Evolutionary conservation across 768 basidiomycete genomes (phyloP).

Genomic region (Clitopilus hobsonii): DNA sequence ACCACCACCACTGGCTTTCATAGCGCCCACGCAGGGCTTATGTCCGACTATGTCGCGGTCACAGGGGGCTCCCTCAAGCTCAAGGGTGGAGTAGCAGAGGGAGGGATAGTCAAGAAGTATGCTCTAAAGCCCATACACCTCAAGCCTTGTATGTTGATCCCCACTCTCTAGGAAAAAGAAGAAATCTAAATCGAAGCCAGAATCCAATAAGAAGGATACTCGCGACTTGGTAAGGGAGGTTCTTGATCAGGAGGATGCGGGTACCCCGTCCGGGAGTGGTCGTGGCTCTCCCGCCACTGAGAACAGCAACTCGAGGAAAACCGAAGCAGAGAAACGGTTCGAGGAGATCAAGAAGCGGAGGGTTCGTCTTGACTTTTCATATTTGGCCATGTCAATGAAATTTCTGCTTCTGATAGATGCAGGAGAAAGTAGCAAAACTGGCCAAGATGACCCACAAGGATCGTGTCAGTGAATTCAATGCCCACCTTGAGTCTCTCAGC

Average conservation of each 20-base stretch:
- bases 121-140: slow-evolving; percentile 15
- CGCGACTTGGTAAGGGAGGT: slow-evolving; percentile 49
- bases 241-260: slow-evolving; percentile 40
- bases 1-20: slow-evolving; percentile 9
- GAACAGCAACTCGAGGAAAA: slow-evolving; percentile 56
- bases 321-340: slow-evolving; percentile 84
- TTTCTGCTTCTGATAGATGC: slow-evolving; percentile 43
- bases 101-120: slow-evolving; percentile 81
- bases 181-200: slow-evolving; percentile 63
- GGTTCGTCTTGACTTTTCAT: slow-evolving; percentile 39
- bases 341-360: slow-evolving; percentile 81
- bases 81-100: slow-evolving; percentile 77
- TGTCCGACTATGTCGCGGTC: slow-evolving; percentile 84
- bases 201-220: slow-evolving; percentile 42
- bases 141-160: slow-evolving; percentile 6
- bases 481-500: slow-evolving; percentile 78
- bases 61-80: slow-evolving; percentile 88
- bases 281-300: slow-evolving; percentile 57
- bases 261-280: slow-evolving; percentile 49
- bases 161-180: slow-evolving; percentile 80
- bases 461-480: slow-evolving; percentile 85
- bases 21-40: slow-evolving; percentile 18
- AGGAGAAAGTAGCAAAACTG: slow-evolving; percentile 67
- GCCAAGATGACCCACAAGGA: slow-evolving; percentile 91
- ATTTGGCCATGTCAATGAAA: slow-evolving; percentile 1